A percentile compares a stretch with the other conserved stretches of the same genome.
phyloP scores from a whole-genome alignment of 2,329 filamentous ascomycete species.

The Xylaria sp. region DNA sequence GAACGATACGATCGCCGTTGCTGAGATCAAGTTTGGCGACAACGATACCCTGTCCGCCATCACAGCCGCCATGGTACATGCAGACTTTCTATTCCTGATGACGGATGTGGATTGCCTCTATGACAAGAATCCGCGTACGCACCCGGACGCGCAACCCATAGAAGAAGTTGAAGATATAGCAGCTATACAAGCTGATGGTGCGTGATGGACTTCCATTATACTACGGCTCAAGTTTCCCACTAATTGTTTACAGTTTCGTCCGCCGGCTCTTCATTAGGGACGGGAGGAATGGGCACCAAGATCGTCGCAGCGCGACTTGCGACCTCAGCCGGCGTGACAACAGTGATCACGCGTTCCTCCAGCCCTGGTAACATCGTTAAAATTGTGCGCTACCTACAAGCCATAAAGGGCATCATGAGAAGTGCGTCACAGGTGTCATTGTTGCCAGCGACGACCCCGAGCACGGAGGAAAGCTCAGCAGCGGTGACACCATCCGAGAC shows the following conservation, averaged over 20 bases:
- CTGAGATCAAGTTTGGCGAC: conserved; percentile 99
- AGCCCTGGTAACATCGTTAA: conserved; percentile 88
- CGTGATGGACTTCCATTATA: conserved; percentile 21
- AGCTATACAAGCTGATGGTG: conserved; percentile 79
- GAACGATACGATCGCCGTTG: conserved; percentile 95
- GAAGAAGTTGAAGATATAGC: conserved; percentile 91
- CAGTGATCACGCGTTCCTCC: conserved; percentile 92
- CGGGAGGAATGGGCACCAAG: conserved; percentile 97
- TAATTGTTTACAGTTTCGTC: conserved; percentile 69
- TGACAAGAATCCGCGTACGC: conserved; percentile 87
- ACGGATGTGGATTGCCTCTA: conserved; percentile 98
- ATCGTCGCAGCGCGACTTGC: conserved; percentile 91
- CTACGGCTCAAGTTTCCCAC: background rate
- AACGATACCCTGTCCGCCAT: conserved; percentile 98
- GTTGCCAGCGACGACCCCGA: conserved; percentile 27
- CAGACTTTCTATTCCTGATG: conserved; percentile 97
- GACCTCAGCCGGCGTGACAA: conserved; percentile 93
- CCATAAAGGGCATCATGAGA: conserved; percentile 52
- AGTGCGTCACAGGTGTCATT: conserved; percentile 28
- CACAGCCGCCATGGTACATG: conserved; percentile 95
- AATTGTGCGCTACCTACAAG: conserved; percentile 83
- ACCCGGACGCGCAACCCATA: conserved; percentile 87
- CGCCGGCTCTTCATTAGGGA: conserved; percentile 86
- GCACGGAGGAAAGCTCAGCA: conserved; percentile 31
- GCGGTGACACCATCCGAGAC: conserved; percentile 42